Evolutionary conservation across 768 basidiomycete genomes (phyloP).

Genomic region (Hericium erinaceus): DNA sequence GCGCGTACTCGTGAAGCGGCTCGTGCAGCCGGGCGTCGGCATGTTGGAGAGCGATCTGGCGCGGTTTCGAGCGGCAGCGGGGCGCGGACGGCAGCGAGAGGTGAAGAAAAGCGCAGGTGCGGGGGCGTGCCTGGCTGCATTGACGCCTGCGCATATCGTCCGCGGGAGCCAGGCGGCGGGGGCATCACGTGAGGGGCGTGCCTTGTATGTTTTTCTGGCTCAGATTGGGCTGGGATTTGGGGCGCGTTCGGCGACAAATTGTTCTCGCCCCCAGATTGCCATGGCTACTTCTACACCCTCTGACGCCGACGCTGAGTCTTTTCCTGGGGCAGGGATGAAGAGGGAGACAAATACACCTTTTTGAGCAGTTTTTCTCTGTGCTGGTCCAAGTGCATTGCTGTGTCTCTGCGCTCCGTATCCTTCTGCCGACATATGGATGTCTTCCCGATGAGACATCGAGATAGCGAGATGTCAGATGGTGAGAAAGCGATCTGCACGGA

Average conservation of each 20-base stretch:
- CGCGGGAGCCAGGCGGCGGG: background rate
- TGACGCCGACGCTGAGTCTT: too few species aligned
- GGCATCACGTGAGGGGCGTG: constrained; percentile 1
- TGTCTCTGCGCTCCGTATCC: too few species aligned
- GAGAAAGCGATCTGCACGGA: too few species aligned
- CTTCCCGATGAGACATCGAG: too few species aligned
- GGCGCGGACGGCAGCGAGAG: background rate
- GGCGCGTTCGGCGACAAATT: background rate
- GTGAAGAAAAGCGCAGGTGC: background rate
- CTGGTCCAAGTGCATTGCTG: too few species aligned
- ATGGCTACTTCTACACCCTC: background rate
- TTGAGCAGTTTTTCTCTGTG: too few species aligned
- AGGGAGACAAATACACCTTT: too few species aligned
- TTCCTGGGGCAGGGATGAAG: too few species aligned
- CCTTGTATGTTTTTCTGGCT: background rate
- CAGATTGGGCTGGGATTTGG: background rate
- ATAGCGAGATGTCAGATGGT: too few species aligned
- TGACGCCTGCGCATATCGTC: constrained; percentile 7
- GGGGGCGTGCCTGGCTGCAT: background rate
- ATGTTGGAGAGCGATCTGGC: background rate
- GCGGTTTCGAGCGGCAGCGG: background rate
- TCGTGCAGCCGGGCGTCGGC: constrained; percentile 4
- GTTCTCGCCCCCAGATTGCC: background rate
- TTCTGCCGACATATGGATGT: too few species aligned
- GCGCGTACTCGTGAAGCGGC: constrained; percentile 4